phyloP scores from a whole-genome alignment of 1,284 basidiomycete species.

The Ceratobasidium sp. region DNA sequence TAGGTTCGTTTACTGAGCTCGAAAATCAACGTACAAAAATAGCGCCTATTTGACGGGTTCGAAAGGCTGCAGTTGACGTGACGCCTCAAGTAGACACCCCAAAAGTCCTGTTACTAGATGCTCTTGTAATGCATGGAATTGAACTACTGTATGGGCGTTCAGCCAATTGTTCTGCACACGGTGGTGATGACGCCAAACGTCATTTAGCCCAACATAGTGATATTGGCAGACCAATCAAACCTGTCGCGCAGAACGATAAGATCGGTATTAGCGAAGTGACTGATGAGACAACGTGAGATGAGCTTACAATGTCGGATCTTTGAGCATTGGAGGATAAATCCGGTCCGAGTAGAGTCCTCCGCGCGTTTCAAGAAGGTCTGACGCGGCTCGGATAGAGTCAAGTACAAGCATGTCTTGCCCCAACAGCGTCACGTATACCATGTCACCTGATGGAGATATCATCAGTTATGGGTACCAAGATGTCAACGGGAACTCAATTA shows the following conservation, averaged over 20 bases:
- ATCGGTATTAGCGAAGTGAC: not conserved
- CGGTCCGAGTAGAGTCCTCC: constrained; percentile 56
- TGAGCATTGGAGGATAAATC: not conserved
- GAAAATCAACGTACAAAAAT: not conserved
- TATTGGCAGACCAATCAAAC: not conserved
- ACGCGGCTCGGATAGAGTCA: constrained; percentile 53
- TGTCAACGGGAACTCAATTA: not conserved
- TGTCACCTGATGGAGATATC: constrained; percentile 41
- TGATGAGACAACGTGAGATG: not conserved
- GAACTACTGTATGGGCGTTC: not conserved
- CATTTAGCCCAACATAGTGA: not conserved
- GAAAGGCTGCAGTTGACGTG: not conserved
- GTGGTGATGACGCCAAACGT: constrained; percentile 3
- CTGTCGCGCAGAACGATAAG: too few species aligned
- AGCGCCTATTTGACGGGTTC: not conserved
- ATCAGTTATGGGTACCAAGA: not conserved
- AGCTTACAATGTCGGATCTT: not conserved
- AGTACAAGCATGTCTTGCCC: constrained; percentile 58
- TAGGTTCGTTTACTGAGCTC: not conserved
- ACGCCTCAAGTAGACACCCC: not conserved
- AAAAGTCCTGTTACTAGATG: not conserved
- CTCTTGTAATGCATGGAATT: constrained; percentile 4
- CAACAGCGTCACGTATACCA: constrained; percentile 58
- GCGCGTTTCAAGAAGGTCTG: constrained; percentile 56
- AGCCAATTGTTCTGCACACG: constrained; percentile 4